These are phyloP conservation scores for Arthrinium puccinioides DNA, from an alignment of 2,329 filamentous ascomycete genomes.

Conservation along the genomic window DNA sequence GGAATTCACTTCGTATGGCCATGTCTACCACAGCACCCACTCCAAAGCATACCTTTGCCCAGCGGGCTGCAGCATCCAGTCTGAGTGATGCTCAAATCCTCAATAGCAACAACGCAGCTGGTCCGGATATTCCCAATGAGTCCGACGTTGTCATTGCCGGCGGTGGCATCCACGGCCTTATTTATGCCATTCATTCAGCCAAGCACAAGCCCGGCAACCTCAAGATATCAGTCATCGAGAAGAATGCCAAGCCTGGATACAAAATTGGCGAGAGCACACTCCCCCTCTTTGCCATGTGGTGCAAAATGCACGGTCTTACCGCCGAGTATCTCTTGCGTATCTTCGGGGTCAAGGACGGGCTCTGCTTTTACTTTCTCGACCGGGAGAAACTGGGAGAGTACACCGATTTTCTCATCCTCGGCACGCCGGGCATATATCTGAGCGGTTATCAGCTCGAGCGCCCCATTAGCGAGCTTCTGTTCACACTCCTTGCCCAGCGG, in stretches of 20 bases:
- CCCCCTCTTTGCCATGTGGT: background rate
- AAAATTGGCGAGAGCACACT: background rate
- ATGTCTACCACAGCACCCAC: background rate
- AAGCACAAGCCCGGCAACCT: background rate
- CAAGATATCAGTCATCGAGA: background rate
- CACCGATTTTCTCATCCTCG: background rate
- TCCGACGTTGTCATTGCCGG: background rate
- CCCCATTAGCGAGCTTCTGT: background rate
- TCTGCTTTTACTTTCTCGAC: background rate
- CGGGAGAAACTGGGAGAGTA: background rate
- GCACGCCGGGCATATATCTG: background rate
- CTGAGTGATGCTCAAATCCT: constrained; percentile 7
- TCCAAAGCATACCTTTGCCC: constrained; percentile 2
- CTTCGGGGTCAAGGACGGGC: background rate
- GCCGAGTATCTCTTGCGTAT: background rate
- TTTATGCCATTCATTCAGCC: background rate
- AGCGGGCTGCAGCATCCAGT: constrained; percentile 1
- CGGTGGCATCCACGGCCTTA: background rate
- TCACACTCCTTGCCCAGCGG: background rate
- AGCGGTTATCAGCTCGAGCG: background rate
- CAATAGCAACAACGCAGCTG: constrained; percentile 11
- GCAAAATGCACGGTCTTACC: background rate
- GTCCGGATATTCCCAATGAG: constrained; percentile 6
- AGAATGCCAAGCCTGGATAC: background rate
- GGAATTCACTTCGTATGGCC: background rate